Evolutionary conservation across 139 green algal genomes (phyloP).

Genomic region (Coccomyxa sp.): DNA sequence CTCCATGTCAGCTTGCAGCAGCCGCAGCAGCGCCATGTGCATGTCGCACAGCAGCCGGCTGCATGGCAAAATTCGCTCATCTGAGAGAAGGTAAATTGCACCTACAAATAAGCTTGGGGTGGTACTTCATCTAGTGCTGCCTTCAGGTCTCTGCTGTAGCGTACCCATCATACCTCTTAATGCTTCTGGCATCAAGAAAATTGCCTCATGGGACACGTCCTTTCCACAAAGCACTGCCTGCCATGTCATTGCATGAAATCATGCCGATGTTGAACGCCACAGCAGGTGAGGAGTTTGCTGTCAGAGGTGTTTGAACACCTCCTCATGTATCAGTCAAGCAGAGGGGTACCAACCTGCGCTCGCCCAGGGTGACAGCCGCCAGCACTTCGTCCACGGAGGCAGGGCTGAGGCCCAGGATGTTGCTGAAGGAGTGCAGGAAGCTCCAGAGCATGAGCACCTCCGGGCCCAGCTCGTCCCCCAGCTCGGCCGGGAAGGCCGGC

Average conservation of each 20-base stretch:
- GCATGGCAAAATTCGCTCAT: neutral
- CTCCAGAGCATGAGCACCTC: constrained; percentile 63
- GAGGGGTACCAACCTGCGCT: too few species aligned
- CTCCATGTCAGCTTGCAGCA: constrained; percentile 75
- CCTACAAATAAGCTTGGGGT: constrained; percentile 4
- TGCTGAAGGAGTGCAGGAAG: constrained; percentile 70
- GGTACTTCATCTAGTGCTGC: too few species aligned
- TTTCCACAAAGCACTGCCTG: too few species aligned
- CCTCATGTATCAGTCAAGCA: too few species aligned
- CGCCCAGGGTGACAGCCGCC: neutral
- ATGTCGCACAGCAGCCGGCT: constrained; percentile 50
- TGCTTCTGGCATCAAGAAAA: too few species aligned
- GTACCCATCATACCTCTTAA: too few species aligned
- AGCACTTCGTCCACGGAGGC: constrained; percentile 55
- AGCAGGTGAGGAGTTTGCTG: too few species aligned
- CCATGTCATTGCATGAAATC: too few species aligned
- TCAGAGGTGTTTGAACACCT: too few species aligned
- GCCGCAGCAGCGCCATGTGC: constrained; percentile 68
- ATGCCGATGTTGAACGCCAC: too few species aligned
- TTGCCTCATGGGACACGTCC: too few species aligned
- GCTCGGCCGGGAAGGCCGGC: constrained; percentile 37
- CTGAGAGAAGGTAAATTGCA: neutral
- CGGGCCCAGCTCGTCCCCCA: neutral
- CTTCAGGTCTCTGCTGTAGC: too few species aligned
- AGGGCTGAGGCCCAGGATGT: constrained; percentile 58